Evolutionary conservation across 352 stramenopile species (phyloP).

Genomic region (Globisporangium iwayamae): DNA sequence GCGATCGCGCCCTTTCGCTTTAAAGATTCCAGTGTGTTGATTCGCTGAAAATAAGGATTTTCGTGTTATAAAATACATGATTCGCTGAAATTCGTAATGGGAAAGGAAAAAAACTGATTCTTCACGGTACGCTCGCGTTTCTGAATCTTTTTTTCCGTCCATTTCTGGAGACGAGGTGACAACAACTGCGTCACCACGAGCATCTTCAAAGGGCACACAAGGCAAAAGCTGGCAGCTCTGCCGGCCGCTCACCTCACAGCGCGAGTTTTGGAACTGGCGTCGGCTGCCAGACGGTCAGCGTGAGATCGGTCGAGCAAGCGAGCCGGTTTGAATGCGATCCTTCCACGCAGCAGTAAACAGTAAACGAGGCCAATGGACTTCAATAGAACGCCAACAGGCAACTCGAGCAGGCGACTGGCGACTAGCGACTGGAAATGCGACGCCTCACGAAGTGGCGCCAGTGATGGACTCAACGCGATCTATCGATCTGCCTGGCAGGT

Average conservation of each 20-base stretch:
- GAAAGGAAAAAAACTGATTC: background rate
- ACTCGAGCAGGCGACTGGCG: background rate
- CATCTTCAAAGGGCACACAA: background rate
- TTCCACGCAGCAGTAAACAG: background rate
- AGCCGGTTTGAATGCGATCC: background rate
- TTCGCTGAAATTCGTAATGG: background rate
- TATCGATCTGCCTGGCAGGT: too few relatives aligned
- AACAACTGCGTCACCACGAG: slow-evolving; percentile 1
- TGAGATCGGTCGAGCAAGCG: background rate
- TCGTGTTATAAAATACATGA: background rate
- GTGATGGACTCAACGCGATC: too few relatives aligned
- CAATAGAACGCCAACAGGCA: background rate
- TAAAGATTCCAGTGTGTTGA: slow-evolving; percentile 2
- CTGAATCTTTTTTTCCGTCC: slow-evolving; percentile 13
- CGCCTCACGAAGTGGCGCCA: too few relatives aligned
- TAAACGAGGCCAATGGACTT: background rate
- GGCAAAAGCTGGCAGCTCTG: background rate
- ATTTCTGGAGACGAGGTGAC: slow-evolving; percentile 8
- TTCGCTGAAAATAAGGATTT: background rate
- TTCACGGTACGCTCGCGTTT: slow-evolving; percentile 1
- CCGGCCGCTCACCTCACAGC: background rate
- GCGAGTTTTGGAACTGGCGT: background rate
- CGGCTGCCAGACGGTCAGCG: background rate
- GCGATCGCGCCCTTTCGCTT: slow-evolving; percentile 18
- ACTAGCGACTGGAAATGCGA: background rate